Evolutionary conservation across 2,329 filamentous ascomycete genomes (phyloP).

Genomic region (Sphaerulina musiva): DNA sequence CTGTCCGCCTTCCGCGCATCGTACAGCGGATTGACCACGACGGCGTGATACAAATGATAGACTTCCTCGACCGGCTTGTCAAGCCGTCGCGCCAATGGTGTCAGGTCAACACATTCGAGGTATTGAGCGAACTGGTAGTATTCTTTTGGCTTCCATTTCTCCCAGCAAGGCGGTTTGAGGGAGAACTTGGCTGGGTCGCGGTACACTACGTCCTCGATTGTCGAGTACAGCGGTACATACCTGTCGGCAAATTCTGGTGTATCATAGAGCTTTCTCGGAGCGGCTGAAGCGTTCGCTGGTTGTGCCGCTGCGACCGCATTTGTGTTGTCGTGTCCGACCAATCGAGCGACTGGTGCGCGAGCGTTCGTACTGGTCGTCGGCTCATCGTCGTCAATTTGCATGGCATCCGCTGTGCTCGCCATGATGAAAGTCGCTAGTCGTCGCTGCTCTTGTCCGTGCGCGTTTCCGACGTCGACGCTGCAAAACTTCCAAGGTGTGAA

Average conservation of each 20-base stretch:
- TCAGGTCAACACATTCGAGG: slow-evolving; percentile 15
- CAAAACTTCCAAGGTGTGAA: neutral
- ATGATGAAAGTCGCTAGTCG: neutral
- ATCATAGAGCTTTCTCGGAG: slow-evolving; percentile 1
- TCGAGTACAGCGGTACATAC: slow-evolving; percentile 5
- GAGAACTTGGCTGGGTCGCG: slow-evolving; percentile 19
- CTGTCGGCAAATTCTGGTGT: slow-evolving; percentile 7
- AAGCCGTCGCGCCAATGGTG: slow-evolving; percentile 12
- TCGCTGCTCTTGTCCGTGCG: neutral
- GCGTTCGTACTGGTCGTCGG: neutral
- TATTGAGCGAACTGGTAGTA: slow-evolving; percentile 17
- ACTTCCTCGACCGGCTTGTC: slow-evolving; percentile 22
- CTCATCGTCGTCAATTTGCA: neutral
- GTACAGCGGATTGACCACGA: slow-evolving; percentile 18
- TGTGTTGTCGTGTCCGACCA: neutral
- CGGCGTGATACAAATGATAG: slow-evolving; percentile 13
- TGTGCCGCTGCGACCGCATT: neutral
- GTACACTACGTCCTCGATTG: slow-evolving; percentile 7
- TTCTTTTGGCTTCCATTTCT: slow-evolving; percentile 14
- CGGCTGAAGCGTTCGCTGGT: neutral
- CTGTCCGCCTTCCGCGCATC: slow-evolving; percentile 14
- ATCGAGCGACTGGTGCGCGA: neutral
- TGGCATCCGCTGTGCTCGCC: neutral
- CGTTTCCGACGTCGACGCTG: too few relatives aligned
- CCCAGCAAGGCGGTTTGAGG: slow-evolving; percentile 23